phyloP scores from a whole-genome alignment of 805 yeast species.

The Jamesozyma gamospora region DNA sequence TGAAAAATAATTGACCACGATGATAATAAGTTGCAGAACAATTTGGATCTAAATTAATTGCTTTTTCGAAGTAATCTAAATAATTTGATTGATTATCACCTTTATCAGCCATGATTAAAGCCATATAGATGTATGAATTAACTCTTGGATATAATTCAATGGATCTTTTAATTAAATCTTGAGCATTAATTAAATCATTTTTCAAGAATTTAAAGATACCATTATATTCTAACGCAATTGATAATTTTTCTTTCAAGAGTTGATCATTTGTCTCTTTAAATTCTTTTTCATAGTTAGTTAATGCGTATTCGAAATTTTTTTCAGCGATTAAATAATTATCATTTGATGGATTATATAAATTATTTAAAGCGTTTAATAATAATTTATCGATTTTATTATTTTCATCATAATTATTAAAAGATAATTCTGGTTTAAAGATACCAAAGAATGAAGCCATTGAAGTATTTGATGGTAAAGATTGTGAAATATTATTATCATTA shows the following conservation, averaged over 20 bases:
- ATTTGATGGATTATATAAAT: conserved; percentile 37
- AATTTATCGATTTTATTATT: conserved; percentile 53
- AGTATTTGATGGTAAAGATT: conserved; percentile 68
- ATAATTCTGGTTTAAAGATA: conserved; percentile 55
- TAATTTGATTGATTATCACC: conserved; percentile 53
- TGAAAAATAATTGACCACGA: conserved; percentile 82
- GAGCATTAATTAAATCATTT: conserved; percentile 57
- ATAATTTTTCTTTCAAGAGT: conserved; percentile 32
- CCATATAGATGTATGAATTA: conserved; percentile 73
- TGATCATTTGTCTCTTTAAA: conserved; percentile 22
- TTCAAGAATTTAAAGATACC: conserved; percentile 80
- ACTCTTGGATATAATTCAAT: conserved; percentile 63
- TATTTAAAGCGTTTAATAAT: conserved; percentile 54
- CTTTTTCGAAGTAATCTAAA: conserved; percentile 62
- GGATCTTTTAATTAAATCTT: conserved; percentile 54
- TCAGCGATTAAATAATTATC: conserved; percentile 33
- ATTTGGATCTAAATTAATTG: conserved; percentile 55
- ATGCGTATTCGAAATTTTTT: conserved; percentile 44
- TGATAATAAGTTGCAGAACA: conserved; percentile 86
- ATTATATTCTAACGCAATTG: conserved; percentile 73
- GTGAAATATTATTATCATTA: conserved; percentile 20
- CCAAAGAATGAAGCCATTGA: conserved; percentile 80
- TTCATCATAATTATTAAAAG: conserved; percentile 41
- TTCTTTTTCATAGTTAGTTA: conserved; percentile 33
- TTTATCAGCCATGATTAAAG: conserved; percentile 73